Evolutionary conservation across 83 land plant genomes (phyloP), one percentile per base, ranked within the genome.

Genomic region (Isoetes engelmannii): DNA sequence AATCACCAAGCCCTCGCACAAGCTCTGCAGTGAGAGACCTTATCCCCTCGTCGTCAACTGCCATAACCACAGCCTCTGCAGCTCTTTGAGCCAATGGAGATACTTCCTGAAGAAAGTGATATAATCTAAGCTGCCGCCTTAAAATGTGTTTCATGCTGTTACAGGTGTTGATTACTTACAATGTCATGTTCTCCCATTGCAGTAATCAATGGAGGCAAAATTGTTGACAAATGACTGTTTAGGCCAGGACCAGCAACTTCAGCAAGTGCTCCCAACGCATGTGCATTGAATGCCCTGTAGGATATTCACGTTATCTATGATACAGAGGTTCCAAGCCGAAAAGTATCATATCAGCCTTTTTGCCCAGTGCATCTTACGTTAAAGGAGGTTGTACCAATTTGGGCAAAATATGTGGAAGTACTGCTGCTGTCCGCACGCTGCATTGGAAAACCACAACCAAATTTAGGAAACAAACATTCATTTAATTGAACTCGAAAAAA

Each of bases 211-310:
- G 99, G 88, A 48, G 97, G 92, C 72, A 96, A 81, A 73, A 96
- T 43, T 7, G 79, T 84, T 20, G 85, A 81, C 18, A 96, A 74
- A 50, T 96, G 99, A 55, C 67, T 47, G 70, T 89, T 80, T 8
- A 96, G 79, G 48, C 97, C 97, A 66, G 99, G 83, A 13, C 99
- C 99, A 55, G 99, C 99, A 74, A 96, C 99, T 63, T 92, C 99
- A 7, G 97, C 99, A 68, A 96, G 76, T 10, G 99, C 97, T 63
- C 95, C 99, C 42, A 96, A 67, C 44, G 99, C 99, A 80, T 96
- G 99, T n/a, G 97, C 99, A 80, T 96, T 96, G 76, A 96, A 92
- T 64, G 97, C 94, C 47, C 99, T 96, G 83, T 47, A 79, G 4
- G 4, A 45, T 69, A 64, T 12, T 21, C 37, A 28, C 37, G 37